Base-by-base conservation (phyloP, 2,329 filamentous ascomycete genomes). In the Sclerotinia spermophila region DNA sequence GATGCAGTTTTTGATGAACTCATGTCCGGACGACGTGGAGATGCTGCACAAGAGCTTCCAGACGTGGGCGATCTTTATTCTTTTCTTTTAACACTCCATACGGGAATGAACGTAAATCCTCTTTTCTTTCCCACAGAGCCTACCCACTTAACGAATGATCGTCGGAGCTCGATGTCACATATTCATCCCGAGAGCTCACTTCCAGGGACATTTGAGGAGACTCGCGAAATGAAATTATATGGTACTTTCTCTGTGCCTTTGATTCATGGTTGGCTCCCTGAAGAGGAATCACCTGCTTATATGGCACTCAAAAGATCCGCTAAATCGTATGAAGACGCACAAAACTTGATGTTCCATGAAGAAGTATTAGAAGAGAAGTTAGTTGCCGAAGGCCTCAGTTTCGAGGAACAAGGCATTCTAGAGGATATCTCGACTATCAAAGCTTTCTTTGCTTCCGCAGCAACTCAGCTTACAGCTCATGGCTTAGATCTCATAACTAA, bases 51-150 rank as follows among this genome's bases (percentile, higher is more conserved):
- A 70, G 84, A 88, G 24, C 82, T 98, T 35, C 95, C 95, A 0
- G 96, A 98, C 79, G 91, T 98, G 15, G 87, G 90, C 48, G 94
- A 97, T 71, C 84, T 99, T 1, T 97, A 97, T 79, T 85, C 86
- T 10, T 99, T 99, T 78, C 83, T 99, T 2, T 88, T 96, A 70
- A 92, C 93, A 59, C 83, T 99, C 3, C 93, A 97, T 76, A 98
- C 94, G 0, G 96, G 96, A 51, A 97, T 99, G 92, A 99, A 98
- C 77, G 95, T 98, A 71, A 99, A 99, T 74, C 96, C 96, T 3
- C 89, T 92, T 30, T 96, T 97, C 74, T 86, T 96, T 10, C 86
- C 92, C 2, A 85, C 83, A 0, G 78, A 81, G 11, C 83, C 86
- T 21, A 71, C 70, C 2, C 75, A 72, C 40, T 65, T 71, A 24